These are phyloP conservation scores for Furcasterigmium sp. DNA, from an alignment of 2,329 filamentous ascomycete genomes.

Conservation along the genomic window DNA sequence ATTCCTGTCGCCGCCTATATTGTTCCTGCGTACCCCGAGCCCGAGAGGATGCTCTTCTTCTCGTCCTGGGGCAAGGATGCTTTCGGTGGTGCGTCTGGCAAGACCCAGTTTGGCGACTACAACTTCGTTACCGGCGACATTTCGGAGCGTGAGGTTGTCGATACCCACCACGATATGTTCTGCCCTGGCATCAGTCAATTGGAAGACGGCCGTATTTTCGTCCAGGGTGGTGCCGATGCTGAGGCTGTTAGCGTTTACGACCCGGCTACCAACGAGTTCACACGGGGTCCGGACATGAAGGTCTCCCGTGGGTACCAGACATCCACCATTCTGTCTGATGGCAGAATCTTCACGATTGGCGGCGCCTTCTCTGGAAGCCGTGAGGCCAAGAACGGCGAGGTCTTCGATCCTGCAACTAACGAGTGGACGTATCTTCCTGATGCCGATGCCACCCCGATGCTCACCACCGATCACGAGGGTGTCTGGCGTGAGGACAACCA, in stretches of 20 bases:
- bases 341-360: conserved; percentile 52
- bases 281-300: conserved; percentile 33
- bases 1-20: conserved; percentile 21
- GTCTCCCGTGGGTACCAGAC: conserved; percentile 48
- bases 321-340: conserved; percentile 42
- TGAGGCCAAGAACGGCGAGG: conserved; percentile 50
- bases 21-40: conserved; percentile 17
- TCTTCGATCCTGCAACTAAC: conserved; percentile 39
- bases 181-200: conserved; percentile 50
- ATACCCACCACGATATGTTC: conserved; percentile 50
- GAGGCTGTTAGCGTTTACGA: conserved; percentile 43
- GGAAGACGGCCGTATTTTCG: conserved; percentile 40
- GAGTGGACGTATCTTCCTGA: conserved; percentile 40
- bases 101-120: conserved; percentile 16
- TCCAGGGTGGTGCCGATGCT: conserved; percentile 48
- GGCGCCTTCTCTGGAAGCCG: conserved; percentile 44
- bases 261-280: conserved; percentile 30
- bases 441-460: conserved; percentile 39
- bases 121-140: conserved; percentile 18
- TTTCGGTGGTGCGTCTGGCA: conserved; percentile 14
- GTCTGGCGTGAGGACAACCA: conserved; percentile 37
- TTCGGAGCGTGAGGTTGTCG: conserved; percentile 22
- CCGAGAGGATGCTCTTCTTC: conserved; percentile 16
- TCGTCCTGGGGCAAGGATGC: conserved; percentile 18
- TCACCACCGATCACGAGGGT: conserved; percentile 44